phyloP scores from a whole-genome alignment of 805 yeast species.

The Yarrowia sp. region DNA sequence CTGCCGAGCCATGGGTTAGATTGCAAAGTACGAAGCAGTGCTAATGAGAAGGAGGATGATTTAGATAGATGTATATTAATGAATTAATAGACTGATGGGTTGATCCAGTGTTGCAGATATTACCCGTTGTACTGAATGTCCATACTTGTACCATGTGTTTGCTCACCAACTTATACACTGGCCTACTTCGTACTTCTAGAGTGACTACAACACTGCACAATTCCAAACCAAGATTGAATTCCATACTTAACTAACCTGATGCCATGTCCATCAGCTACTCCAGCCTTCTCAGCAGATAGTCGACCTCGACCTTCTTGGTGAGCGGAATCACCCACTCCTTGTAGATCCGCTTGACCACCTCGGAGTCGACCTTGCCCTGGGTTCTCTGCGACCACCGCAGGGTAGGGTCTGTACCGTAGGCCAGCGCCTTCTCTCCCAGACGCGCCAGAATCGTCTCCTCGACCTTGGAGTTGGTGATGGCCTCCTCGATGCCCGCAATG shows the following conservation, averaged over 20 bases:
- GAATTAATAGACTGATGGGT: too few species aligned
- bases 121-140: too few species aligned
- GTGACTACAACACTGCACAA: too few species aligned
- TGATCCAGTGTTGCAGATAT: too few species aligned
- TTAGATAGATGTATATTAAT: slow-evolving; percentile 8
- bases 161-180: too few species aligned
- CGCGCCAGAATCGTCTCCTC: slow-evolving; percentile 81
- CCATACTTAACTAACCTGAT: too few species aligned
- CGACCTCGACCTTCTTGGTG: slow-evolving; percentile 93
- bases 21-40: too few species aligned
- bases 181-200: too few species aligned
- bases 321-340: slow-evolving; percentile 87
- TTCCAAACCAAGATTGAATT: too few species aligned
- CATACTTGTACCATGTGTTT: too few species aligned
- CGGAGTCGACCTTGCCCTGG: slow-evolving; percentile 77
- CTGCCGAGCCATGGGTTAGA: slow-evolving; percentile 43
- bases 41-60: neutral
- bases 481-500: slow-evolving; percentile 65
- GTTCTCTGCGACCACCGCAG: slow-evolving; percentile 61
- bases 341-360: slow-evolving; percentile 76
- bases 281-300: slow-evolving; percentile 78
- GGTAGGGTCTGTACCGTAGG: slow-evolving; percentile 86
- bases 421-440: slow-evolving; percentile 73
- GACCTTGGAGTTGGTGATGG: slow-evolving; percentile 84
- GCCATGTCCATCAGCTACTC: too few species aligned